Conservation (phyloP, 169 alveolate genomes). For the Plasmodium berghei region DNA sequence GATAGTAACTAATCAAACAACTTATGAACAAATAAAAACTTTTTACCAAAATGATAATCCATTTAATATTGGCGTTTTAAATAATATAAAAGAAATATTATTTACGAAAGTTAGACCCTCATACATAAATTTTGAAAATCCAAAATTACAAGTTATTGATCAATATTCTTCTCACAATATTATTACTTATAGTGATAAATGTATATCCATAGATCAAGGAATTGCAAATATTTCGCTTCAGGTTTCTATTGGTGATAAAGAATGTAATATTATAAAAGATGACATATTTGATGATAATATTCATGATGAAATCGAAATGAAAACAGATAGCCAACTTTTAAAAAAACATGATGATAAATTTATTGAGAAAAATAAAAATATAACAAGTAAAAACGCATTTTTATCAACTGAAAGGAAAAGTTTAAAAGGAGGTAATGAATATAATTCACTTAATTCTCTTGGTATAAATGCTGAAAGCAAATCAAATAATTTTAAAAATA, state of each 20-base stretch:
- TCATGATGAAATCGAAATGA: too few relatives aligned
- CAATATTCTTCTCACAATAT: slow-evolving; percentile 52
- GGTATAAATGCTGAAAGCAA: slow-evolving; percentile 22
- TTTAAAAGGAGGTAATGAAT: slow-evolving; percentile 21
- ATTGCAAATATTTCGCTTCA: background rate
- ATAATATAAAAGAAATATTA: slow-evolving; percentile 79
- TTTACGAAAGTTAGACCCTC: slow-evolving; percentile 75
- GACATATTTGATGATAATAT: too few relatives aligned
- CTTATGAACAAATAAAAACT: slow-evolving; percentile 87
- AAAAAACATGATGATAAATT: background rate
- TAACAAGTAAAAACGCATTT: background rate
- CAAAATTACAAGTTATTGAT: slow-evolving; percentile 61
- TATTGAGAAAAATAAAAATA: background rate
- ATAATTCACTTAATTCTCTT: background rate
- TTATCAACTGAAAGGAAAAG: background rate
- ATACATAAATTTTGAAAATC: slow-evolving; percentile 43
- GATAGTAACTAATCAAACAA: slow-evolving; percentile 85
- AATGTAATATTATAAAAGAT: background rate
- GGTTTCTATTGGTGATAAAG: background rate
- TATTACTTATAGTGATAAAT: slow-evolving; percentile 30
- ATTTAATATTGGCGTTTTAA: slow-evolving; percentile 81
- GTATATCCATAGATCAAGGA: slow-evolving; percentile 16
- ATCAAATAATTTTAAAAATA: slow-evolving; percentile 33
- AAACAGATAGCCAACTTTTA: too few relatives aligned
- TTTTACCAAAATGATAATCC: slow-evolving; percentile 83